These are phyloP conservation scores for Hyaloscypha variabilis DNA, from an alignment of 495 filamentous ascomycete species.

Conservation along the genomic window DNA sequence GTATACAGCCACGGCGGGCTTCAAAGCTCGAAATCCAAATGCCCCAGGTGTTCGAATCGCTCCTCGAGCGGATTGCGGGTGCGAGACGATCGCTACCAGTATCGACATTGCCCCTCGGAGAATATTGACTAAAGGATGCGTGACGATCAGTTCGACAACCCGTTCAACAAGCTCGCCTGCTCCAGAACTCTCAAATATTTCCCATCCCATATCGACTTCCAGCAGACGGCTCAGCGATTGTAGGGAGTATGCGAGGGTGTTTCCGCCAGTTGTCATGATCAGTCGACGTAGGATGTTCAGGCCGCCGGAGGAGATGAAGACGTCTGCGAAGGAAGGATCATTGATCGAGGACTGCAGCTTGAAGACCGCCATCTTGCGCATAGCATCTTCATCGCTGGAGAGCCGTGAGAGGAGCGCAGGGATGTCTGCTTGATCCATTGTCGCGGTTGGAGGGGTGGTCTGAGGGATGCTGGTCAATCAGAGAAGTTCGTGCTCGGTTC, in stretches of 20 bases:
- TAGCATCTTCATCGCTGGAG: slow-evolving; percentile 72
- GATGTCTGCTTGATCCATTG: slow-evolving; percentile 48
- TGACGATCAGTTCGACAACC: slow-evolving; percentile 92
- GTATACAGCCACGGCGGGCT: slow-evolving; percentile 87
- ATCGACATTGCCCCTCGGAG: slow-evolving; percentile 96
- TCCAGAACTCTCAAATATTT: slow-evolving; percentile 59
- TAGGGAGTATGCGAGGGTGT: slow-evolving; percentile 92
- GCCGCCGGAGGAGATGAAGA: slow-evolving; percentile 90
- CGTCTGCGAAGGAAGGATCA: slow-evolving; percentile 94
- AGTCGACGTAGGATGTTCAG: slow-evolving; percentile 78
- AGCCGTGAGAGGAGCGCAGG: slow-evolving; percentile 57
- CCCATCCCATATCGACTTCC: slow-evolving; percentile 98
- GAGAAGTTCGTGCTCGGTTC: neutral
- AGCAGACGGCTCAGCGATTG: slow-evolving; percentile 84
- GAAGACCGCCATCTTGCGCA: slow-evolving; percentile 98
- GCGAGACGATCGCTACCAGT: slow-evolving; percentile 87
- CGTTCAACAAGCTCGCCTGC: slow-evolving; percentile 60
- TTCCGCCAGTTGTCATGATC: slow-evolving; percentile 81
- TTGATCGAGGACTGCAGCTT: slow-evolving; percentile 92
- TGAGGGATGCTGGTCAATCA: neutral
- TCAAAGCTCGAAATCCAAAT: slow-evolving; percentile 82
- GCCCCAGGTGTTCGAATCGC: slow-evolving; percentile 35
- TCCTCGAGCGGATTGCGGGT: slow-evolving; percentile 61
- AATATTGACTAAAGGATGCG: slow-evolving; percentile 95
- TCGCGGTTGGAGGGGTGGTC: neutral